Conservation (phyloP, 2,329 filamentous ascomycete species). For the Fusarium multiceps region DNA sequence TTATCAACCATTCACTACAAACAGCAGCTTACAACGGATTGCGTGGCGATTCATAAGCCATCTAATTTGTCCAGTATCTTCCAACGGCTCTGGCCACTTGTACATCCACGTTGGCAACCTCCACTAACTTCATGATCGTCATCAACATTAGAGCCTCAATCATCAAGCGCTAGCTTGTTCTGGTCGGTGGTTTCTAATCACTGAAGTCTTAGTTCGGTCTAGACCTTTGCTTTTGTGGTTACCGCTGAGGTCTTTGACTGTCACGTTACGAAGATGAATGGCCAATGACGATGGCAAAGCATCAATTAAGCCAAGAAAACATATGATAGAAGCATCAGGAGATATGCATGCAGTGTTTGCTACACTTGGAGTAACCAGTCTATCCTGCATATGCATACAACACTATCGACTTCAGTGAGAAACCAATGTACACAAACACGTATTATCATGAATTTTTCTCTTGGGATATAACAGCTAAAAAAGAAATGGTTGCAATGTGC, state of each 20-base stretch:
- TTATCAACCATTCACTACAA: neutral
- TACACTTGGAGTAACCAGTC: neutral
- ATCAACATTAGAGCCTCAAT: slow-evolving; percentile 37
- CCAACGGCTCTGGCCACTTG: slow-evolving; percentile 1
- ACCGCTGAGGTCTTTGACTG: neutral
- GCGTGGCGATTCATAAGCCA: slow-evolving; percentile 24
- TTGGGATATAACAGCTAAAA: slow-evolving; percentile 40
- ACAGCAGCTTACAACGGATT: slow-evolving; percentile 4
- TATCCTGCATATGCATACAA: neutral
- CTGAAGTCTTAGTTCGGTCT: slow-evolving; percentile 6
- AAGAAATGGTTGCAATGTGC: slow-evolving; percentile 35
- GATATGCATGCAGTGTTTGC: neutral
- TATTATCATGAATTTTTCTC: slow-evolving; percentile 19
- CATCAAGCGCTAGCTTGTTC: slow-evolving; percentile 24
- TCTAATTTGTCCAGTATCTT: neutral
- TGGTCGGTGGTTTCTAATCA: slow-evolving; percentile 3
- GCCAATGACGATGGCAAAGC: neutral
- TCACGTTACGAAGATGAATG: slow-evolving; percentile 16
- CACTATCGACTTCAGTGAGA: neutral
- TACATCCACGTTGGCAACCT: slow-evolving; percentile 25
- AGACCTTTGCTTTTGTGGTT: slow-evolving; percentile 4
- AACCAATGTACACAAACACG: neutral
- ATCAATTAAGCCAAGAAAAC: neutral
- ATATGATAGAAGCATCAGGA: slow-evolving; percentile 6
- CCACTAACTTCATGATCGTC: slow-evolving; percentile 38